Percentiles rank a stretch among this genome's conserved stretches.
Evolutionary conservation across 2,329 filamentous ascomycete genomes (phyloP).

Genomic region (Penicillium glabrum): DNA sequence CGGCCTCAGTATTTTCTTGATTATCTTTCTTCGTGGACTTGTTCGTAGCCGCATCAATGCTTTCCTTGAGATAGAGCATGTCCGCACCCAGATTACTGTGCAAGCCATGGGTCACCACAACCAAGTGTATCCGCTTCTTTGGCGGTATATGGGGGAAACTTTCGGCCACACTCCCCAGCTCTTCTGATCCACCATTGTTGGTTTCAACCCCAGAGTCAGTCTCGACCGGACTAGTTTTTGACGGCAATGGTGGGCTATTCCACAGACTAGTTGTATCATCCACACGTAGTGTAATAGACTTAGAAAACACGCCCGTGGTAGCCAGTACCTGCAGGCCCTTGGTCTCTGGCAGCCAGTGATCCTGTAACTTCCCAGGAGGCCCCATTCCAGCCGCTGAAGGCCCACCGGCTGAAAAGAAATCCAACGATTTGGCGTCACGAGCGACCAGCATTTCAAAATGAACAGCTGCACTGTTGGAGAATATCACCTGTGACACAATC

Average conservation of each 20-base stretch:
- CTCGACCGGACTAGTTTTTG: slow-evolving; percentile 22
- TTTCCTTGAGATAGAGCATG: slow-evolving; percentile 97
- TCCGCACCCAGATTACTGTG: slow-evolving; percentile 95
- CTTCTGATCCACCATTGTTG: neutral
- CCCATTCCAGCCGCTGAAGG: slow-evolving; percentile 51
- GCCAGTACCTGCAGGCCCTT: slow-evolving; percentile 59
- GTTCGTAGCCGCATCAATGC: slow-evolving; percentile 80
- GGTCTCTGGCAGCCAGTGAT: slow-evolving; percentile 67
- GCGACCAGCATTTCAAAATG: slow-evolving; percentile 84
- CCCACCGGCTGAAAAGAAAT: slow-evolving; percentile 61
- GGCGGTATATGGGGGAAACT: slow-evolving; percentile 17
- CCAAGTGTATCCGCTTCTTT: slow-evolving; percentile 72
- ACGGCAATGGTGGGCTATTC: slow-evolving; percentile 84
- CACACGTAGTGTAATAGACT: slow-evolving; percentile 72
- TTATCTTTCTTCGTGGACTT: slow-evolving; percentile 66
- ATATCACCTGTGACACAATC: slow-evolving; percentile 88
- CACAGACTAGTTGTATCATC: slow-evolving; percentile 89
- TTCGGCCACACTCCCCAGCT: neutral
- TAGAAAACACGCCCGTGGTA: slow-evolving; percentile 77
- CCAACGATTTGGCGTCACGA: slow-evolving; percentile 79
- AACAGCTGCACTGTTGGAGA: slow-evolving; percentile 84
- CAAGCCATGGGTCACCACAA: slow-evolving; percentile 88
- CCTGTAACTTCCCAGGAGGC: slow-evolving; percentile 69
- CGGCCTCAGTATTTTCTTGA: slow-evolving; percentile 39
- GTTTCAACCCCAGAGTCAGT: neutral